Base-by-base conservation (phyloP, 2,329 filamentous ascomycete genomes). In the Colletotrichum scovillei region DNA sequence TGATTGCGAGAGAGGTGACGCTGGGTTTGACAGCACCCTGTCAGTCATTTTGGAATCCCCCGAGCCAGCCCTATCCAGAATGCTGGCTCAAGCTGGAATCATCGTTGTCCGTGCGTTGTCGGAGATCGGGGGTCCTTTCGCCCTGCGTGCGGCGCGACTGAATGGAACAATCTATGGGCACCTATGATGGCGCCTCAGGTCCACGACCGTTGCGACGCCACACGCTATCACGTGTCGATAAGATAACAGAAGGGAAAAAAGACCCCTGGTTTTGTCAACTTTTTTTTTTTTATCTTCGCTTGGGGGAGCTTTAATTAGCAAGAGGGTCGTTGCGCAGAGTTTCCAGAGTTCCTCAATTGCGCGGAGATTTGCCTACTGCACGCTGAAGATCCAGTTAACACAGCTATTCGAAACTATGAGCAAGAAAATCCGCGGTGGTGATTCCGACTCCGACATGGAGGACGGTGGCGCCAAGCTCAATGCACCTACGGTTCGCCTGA, bases 391-490 rank as follows among this genome's bases (percentile, higher is more conserved):
- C 32, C 24, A 28, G 32, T 55, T 57, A 16, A 58, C 49, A 42
- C 42, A 55, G 35, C 52, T n/a, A 19, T 14, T 62, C 35, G 35
- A 19, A 14, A 57, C 24, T 30, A 73, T 73, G 71, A 67, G 60
- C 32, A 71, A 49, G 28, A 66, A 73, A 32, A 32, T 49, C 19
- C n/a, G 28, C n/a, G 53, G 56, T n/a, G 46, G 26, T 42, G 71
- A 66, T 35, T 65, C 67, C 22, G 63, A 62, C 35, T 71, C 71
- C 24, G 71, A 71, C n/a, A 62, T 22, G 60, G 71, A 73, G 62
- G 71, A 71, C 7, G 71, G 71, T 22, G 71, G 66, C 59, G 70
- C 59, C 42, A 64, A 69, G 66, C 58, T 73, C 53, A 68, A 53
- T 11, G 58, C 67, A 66, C 42, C 56, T n/a, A 63, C 42, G 60